A percentile compares a stretch with the other conserved stretches of the same genome.
These are phyloP conservation scores for Middelhovenomyces tepae DNA, from an alignment of 805 yeast species.

Conservation along the genomic window DNA sequence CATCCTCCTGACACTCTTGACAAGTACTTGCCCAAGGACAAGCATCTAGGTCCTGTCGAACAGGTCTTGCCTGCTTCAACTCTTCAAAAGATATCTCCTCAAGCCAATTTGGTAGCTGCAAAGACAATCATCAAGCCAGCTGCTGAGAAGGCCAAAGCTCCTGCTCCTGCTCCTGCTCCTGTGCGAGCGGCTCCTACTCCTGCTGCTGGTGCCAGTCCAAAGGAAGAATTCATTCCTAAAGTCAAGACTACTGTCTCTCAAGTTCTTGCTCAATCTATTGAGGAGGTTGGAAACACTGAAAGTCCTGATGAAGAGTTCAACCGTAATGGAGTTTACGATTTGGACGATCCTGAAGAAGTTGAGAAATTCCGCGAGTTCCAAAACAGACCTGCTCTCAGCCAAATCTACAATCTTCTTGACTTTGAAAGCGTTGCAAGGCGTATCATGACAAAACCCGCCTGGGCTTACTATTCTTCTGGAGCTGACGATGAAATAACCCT, in stretches of 20 bases:
- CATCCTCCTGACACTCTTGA: slow-evolving; percentile 85
- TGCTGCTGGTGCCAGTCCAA: too few relatives aligned
- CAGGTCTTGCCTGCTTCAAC: slow-evolving; percentile 6
- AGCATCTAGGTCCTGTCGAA: slow-evolving; percentile 50
- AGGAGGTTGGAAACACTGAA: neutral
- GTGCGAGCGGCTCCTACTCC: too few relatives aligned
- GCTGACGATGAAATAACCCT: slow-evolving; percentile 87
- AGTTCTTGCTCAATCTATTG: neutral
- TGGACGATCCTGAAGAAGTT: slow-evolving; percentile 19
- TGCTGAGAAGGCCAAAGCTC: slow-evolving; percentile 2
- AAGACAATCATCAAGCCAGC: slow-evolving; percentile 7
- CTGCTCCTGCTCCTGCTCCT: too few relatives aligned
- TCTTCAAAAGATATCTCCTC: slow-evolving; percentile 3
- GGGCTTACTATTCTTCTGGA: slow-evolving; percentile 91
- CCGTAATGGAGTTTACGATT: neutral
- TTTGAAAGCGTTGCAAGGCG: slow-evolving; percentile 80
- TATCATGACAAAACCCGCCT: slow-evolving; percentile 67
- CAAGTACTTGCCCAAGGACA: slow-evolving; percentile 47
- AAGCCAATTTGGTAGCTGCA: neutral
- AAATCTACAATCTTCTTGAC: slow-evolving; percentile 70
- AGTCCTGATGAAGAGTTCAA: neutral
- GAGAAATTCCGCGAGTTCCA: slow-evolving; percentile 30
- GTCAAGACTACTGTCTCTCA: neutral
- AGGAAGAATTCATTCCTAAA: too few relatives aligned
- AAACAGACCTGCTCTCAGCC: slow-evolving; percentile 51